Percentiles rank a stretch among this genome's conserved stretches.
phyloP scores from a whole-genome alignment of 2,329 filamentous ascomycete genomes.

The Fusarium hainanense region DNA sequence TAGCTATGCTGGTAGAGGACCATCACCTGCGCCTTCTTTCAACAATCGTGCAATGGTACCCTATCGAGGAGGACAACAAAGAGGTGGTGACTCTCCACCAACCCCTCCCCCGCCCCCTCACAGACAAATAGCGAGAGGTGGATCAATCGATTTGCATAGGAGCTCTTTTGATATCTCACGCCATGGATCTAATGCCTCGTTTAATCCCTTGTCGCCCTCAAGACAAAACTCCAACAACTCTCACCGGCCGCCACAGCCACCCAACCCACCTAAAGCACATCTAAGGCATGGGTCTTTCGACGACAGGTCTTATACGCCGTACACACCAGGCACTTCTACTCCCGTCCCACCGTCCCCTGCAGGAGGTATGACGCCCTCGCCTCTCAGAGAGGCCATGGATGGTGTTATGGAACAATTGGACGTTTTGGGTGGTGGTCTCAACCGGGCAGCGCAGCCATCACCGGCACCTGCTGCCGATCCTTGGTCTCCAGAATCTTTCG shows the following conservation, averaged over 20 bases:
- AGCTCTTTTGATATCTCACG: constrained; percentile 49
- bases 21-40: constrained; percentile 54
- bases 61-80: constrained; percentile 45
- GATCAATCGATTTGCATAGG: constrained; percentile 54
- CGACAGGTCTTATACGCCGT: constrained; percentile 48
- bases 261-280: constrained; percentile 25
- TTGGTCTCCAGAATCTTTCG: constrained; percentile 93
- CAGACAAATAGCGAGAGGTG: constrained; percentile 64
- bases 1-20: constrained; percentile 50
- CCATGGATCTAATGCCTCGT: constrained; percentile 52
- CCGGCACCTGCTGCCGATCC: constrained; percentile 72
- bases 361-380: constrained; percentile 83
- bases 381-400: constrained; percentile 94
- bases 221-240: constrained; percentile 56
- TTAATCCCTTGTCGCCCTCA: constrained; percentile 44
- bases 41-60: constrained; percentile 39
- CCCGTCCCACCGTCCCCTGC: constrained; percentile 76
- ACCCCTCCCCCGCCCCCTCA: constrained; percentile 68
- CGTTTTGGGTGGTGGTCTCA: constrained; percentile 68
- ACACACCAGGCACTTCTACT: constrained; percentile 69
- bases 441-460: constrained; percentile 68
- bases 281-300: constrained; percentile 47
- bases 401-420: constrained; percentile 96
- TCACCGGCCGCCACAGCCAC: constrained; percentile 42
- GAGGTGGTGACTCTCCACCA: constrained; percentile 70